Evolutionary conservation across 2,329 filamentous ascomycete species (phyloP), one percentile per base, ranked within the genome.

Genomic region (Fusarium nanum): DNA sequence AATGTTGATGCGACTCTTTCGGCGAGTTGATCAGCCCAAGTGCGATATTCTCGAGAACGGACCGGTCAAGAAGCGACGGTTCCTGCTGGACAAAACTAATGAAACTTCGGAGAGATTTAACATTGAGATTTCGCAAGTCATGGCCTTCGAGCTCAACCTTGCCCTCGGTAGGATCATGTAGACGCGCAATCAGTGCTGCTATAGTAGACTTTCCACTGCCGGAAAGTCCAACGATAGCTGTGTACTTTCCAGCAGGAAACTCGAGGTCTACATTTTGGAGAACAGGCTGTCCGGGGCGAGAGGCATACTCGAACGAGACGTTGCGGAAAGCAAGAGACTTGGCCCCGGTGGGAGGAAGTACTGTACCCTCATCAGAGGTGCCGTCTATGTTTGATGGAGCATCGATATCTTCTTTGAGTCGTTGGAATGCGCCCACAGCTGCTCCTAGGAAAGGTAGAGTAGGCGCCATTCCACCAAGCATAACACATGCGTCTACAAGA

Each of bases 401-500:
- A 10, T 88, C 82, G 32, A 92, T 89, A 45, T 89, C 88, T 41
- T 83, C 80, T 27, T 82, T 82, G 9, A 92, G 78, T 45, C 88
- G 87, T 53, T 85, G 78, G 68, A 86, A 92, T 0, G 89, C 79
- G 4, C 86, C 83, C 1, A 86, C 83, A 1, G 88, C 89, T 41
- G 84, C 82, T 6, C 85, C 85, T 30, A 91, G 85, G 22, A 89
- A 85, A 25, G 88, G 87, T 10, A 91, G 79, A 53, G 89, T 85
- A 0, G 89, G 89, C 0, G 88, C 88, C 52, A 91, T 86, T 60
- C 86, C 84, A 28, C 88, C 87, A 20, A 91, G 81, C 41, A 91
- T 85, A 49, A 91, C 86, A 11, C 87, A 88, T 23, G 88, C 87
- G 66, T 91, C 88, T 2, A 90, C 82, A 13, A 90, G 86, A 42